Evolutionary conservation across 2,329 filamentous ascomycete genomes (phyloP), one percentile per base, ranked within the genome.

Genomic region (Tolypocladium guangdongense): DNA sequence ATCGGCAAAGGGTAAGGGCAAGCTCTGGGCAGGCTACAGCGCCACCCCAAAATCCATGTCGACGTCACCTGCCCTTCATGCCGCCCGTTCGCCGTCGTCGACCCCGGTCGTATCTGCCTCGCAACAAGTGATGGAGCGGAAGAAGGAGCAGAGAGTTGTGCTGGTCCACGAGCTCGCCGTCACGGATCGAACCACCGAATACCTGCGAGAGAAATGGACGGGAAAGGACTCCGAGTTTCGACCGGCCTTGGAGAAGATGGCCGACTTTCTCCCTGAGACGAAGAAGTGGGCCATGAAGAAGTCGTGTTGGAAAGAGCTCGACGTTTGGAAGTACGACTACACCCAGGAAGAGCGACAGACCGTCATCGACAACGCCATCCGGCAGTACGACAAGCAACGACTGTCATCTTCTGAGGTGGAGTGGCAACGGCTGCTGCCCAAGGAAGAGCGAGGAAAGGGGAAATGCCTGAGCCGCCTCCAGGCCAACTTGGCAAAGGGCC

Each of bases 271-370:
- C 54, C 57, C 71, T 5, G 65, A 70, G 2, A 68, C 68, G 5
- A 73, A 78, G 56, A 81, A 74, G 58, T 86, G 78, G 74, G 67
- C 71, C 36, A 66, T 85, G 59, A 75, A 77, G 56, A 81, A 79
- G 66, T 68, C 72, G 27, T 80, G 75, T 57, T 86, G 78, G 76
- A 83, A 78, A 65, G 82, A 86, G 58, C 72, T 86, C 16, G 81
- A 86, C 58, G 78, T 84, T 24, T 86, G 78, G 75, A 77, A 74
- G 54, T 83, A 83, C 63, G 69, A 77, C 32, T 86, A 85, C 61
- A 70, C 72, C 46, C 67, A 74, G 20, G 74, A 78, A 35, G 75
- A 82, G 56, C 77, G 82, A 33, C 73, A 88, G 63, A 69, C 75
- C 60, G 76, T 80, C 57, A 78, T 85, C 63, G 74, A 87, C 67